Base-by-base conservation (phyloP, 208 protist genomes). In the Trypanosoma boissoni region DNA sequence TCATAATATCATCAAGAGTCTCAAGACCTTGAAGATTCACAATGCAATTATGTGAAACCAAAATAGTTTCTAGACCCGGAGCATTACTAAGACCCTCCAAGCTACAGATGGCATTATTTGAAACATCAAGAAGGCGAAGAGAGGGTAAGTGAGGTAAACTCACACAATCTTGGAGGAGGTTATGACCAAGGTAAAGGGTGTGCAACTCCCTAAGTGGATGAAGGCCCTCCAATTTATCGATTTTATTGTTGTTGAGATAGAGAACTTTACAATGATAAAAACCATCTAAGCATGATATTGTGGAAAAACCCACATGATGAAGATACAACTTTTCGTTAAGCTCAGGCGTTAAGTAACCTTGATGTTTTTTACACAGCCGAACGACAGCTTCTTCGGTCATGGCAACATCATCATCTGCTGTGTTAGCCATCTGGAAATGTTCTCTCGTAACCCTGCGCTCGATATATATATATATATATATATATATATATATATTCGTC, bases 261-360 rank as follows among this genome's bases (percentile, higher is more conserved):
- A 98, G 58, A 18, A 90, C 84, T 10, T 64, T 84, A 52, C 90
- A 86, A 32, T 78, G 80, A 12, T 75, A 74, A 68, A 94, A 98
- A 41, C 69, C 57, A 1, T 85, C 58, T 12, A 98, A 66, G 27
- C 63, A 79, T 36, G 44, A 62, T 16, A 98, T 86, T 4, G 46
- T 66, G 2, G 52, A 37, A 52, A 97, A 92, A 34, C 91, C 78
- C 24, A 86, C 43, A 72, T 93, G 94, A 62, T 98, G 87, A 37
- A 98, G 78, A 57, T 97, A 98, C 0, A 98, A 63, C 50, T 81
- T 94, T 48, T 97, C 86, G 60, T 98, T 98, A 32, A 98, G 73
- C 53, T 97, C 78, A 1, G 93, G 91, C 34, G 91, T 97, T 32
- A 50, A 66, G 66, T 88, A 96, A 16, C 85, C 86, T 16, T 76